phyloP scores from a whole-genome alignment of 345 rosid genomes.

The Chamaenerion angustifolium region DNA sequence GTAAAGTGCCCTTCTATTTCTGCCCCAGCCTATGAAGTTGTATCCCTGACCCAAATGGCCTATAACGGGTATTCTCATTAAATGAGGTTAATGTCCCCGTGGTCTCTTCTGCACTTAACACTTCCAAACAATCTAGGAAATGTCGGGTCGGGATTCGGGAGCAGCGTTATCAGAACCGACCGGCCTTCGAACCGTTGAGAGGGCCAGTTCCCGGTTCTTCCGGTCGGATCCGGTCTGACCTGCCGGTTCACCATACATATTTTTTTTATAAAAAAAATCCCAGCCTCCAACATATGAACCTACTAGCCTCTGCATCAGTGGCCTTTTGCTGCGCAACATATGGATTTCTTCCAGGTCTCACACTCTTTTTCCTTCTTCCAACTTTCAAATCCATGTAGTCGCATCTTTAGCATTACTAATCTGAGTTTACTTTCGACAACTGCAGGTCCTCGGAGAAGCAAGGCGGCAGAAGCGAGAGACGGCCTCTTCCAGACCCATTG shows the following conservation, averaged over 20 bases:
- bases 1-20: too few relatives aligned
- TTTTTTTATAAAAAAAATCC: too few relatives aligned
- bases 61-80: neutral
- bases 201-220: too few relatives aligned
- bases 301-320: too few relatives aligned
- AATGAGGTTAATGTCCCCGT: neutral
- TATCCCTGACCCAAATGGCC: neutral
- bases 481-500: constrained; percentile 16
- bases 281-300: too few relatives aligned
- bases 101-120: neutral
- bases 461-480: constrained; percentile 52
- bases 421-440: neutral
- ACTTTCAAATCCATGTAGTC: neutral
- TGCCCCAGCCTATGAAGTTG: neutral
- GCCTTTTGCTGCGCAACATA: too few relatives aligned
- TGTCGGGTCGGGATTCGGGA: too few relatives aligned
- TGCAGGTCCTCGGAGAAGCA: constrained; percentile 67
- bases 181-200: too few relatives aligned
- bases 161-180: too few relatives aligned
- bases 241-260: too few relatives aligned
- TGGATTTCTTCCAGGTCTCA: constrained; percentile 65
- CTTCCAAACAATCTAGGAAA: too few relatives aligned
- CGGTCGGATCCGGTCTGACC: too few relatives aligned
- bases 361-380: neutral
- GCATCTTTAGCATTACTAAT: neutral